Conservation (phyloP, 768 basidiomycete genomes). For the Chalciporus pseudorubinellus region DNA sequence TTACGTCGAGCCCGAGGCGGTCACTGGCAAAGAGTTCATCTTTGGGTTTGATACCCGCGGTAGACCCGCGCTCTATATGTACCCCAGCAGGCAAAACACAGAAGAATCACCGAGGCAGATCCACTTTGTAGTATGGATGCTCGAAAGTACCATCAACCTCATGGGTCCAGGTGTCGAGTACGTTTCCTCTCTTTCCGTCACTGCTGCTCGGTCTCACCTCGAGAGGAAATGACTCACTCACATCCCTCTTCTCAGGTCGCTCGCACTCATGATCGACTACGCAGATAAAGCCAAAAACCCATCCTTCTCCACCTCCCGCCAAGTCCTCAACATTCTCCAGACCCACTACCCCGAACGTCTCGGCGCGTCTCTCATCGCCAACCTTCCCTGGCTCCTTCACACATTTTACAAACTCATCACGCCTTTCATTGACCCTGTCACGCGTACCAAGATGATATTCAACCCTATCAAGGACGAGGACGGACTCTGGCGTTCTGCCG, state of each 20-base stretch:
- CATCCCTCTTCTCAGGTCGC: conserved; percentile 41
- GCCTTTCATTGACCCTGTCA: conserved; percentile 83
- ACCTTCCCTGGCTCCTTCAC: conserved; percentile 77
- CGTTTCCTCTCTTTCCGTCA: conserved; percentile 29
- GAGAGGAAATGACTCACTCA: background rate
- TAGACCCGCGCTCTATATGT: conserved; percentile 69
- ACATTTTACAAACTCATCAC: conserved; percentile 75
- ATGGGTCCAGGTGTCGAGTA: conserved; percentile 84
- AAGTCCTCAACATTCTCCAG: conserved; percentile 64
- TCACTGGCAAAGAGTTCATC: conserved; percentile 79
- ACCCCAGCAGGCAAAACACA: conserved; percentile 74
- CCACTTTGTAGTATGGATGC: conserved; percentile 69
- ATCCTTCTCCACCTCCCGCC: conserved; percentile 37
- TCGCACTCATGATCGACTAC: conserved; percentile 75
- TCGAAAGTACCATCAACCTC: conserved; percentile 74
- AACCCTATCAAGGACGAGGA: conserved; percentile 47
- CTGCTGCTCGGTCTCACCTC: background rate
- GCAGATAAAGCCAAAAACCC: conserved; percentile 67
- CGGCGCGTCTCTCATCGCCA: conserved; percentile 67
- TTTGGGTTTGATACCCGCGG: conserved; percentile 72
- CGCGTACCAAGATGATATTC: conserved; percentile 71
- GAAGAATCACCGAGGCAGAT: conserved; percentile 65
- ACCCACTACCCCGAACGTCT: conserved; percentile 87
- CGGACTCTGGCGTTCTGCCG: conserved; percentile 28
- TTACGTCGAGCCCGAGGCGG: conserved; percentile 71